Evolutionary conservation across 2,329 filamentous ascomycete species (phyloP).

Genomic region (Penicillium rolfsii): DNA sequence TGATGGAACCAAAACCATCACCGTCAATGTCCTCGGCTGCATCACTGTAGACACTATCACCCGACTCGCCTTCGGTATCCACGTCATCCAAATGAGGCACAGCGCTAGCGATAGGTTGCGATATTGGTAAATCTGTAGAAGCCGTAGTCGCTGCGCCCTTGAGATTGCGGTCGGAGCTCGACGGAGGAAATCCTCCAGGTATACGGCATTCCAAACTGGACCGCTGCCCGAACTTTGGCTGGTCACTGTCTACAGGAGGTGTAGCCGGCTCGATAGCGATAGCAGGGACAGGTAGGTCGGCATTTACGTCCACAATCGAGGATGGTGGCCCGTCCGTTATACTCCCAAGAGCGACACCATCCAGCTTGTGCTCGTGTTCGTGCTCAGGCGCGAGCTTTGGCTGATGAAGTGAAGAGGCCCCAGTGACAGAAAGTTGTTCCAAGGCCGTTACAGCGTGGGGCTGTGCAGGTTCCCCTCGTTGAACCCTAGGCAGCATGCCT

Average conservation of each 20-base stretch:
- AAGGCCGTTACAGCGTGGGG: slow-evolving; percentile 13
- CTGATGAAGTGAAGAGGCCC: slow-evolving; percentile 1
- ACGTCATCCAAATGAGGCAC: slow-evolving; percentile 23
- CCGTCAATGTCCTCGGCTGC: slow-evolving; percentile 48
- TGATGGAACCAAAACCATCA: slow-evolving; percentile 54
- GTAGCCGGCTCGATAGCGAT: slow-evolving; percentile 55
- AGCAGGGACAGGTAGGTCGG: slow-evolving; percentile 41
- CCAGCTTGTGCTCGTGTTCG: slow-evolving; percentile 7
- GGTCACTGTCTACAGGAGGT: slow-evolving; percentile 46
- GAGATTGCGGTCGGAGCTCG: slow-evolving; percentile 29
- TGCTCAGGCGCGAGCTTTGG: not conserved
- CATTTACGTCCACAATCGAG: slow-evolving; percentile 16
- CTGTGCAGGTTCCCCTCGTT: slow-evolving; percentile 10
- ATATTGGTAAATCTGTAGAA: slow-evolving; percentile 11
- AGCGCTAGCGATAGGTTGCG: slow-evolving; percentile 20
- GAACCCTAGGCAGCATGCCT: slow-evolving; percentile 51
- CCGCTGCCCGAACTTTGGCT: slow-evolving; percentile 26
- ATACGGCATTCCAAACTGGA: slow-evolving; percentile 52
- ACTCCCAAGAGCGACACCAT: slow-evolving; percentile 9
- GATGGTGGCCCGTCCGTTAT: slow-evolving; percentile 14
- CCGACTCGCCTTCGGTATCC: slow-evolving; percentile 44
- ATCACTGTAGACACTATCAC: slow-evolving; percentile 54
- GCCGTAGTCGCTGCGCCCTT: slow-evolving; percentile 15
- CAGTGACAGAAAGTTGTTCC: slow-evolving; percentile 21
- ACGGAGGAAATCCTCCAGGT: slow-evolving; percentile 62